Conservation (phyloP, 495 filamentous ascomycete genomes). For the Penicillium bialowiezense region DNA sequence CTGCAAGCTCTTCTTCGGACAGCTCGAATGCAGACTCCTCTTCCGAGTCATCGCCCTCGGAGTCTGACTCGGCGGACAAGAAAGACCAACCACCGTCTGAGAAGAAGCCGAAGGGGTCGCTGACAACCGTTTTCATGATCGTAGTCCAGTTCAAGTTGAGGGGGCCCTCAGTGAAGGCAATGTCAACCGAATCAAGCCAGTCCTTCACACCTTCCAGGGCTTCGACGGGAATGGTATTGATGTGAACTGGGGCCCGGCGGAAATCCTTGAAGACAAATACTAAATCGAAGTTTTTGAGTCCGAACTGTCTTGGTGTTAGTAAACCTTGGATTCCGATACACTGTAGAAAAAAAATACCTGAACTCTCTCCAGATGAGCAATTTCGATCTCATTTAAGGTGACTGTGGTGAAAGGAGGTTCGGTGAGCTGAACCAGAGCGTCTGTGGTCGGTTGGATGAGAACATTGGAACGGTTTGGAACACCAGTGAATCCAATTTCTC, state of each 20-base stretch:
- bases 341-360: conserved; percentile 48
- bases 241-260: conserved; percentile 76
- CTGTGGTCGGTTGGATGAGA: conserved; percentile 90
- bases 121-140: conserved; percentile 98
- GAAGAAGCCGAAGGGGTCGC: conserved; percentile 93
- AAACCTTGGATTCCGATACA: not conserved
- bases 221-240: conserved; percentile 98
- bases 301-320: conserved; percentile 58
- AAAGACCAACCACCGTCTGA: conserved; percentile 94
- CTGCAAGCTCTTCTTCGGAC: conserved; percentile 75
- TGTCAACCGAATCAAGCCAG: conserved; percentile 93
- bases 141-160: conserved; percentile 98
- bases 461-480: conserved; percentile 95
- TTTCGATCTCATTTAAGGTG: conserved; percentile 91
- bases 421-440: conserved; percentile 96
- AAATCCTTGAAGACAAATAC: conserved; percentile 99
- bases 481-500: conserved; percentile 94
- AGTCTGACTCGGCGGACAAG: conserved; percentile 82
- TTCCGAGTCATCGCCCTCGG: conserved; percentile 73
- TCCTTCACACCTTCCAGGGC: conserved; percentile 93
- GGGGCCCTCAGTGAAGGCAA: conserved; percentile 90
- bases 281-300: conserved; percentile 98
- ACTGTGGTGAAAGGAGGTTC: conserved; percentile 96
- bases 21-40: conserved; percentile 94
- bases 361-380: conserved; percentile 94